phyloP scores from a whole-genome alignment of 306 rosid genomes.

The Acacia melanoxylon region DNA sequence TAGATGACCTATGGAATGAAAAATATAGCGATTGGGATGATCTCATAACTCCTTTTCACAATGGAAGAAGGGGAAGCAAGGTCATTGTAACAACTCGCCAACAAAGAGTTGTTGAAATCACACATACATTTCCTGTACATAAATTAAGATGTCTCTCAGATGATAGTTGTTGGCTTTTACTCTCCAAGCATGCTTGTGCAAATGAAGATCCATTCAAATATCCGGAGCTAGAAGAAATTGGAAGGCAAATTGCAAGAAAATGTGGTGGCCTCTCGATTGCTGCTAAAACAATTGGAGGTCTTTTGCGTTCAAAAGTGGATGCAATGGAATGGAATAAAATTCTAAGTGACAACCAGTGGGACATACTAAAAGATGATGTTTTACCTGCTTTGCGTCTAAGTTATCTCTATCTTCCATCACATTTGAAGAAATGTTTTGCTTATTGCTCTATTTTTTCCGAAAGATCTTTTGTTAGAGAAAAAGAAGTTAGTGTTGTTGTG shows the following conservation, averaged over 20 bases:
- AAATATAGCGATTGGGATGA: conserved; percentile 41
- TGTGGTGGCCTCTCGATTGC: conserved; percentile 54
- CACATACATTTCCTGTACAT: conserved; percentile 37
- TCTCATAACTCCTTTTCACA: conserved; percentile 21
- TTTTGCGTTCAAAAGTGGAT: conserved; percentile 36
- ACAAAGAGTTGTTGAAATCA: conserved; percentile 33
- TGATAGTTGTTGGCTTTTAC: conserved; percentile 44
- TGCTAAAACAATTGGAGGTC: conserved; percentile 42
- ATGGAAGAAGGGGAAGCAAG: conserved; percentile 45
- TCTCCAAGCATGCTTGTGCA: conserved; percentile 41
- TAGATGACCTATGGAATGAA: conserved; percentile 51
- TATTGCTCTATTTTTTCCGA: conserved; percentile 37
- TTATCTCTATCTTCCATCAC: conserved; percentile 29
- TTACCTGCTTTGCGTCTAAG: conserved; percentile 29
- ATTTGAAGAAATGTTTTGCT: conserved; percentile 32
- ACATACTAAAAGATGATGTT: conserved; percentile 35
- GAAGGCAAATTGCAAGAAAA: conserved; percentile 37
- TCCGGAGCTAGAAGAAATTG: conserved; percentile 32
- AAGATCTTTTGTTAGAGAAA: neutral
- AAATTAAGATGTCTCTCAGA: conserved; percentile 25
- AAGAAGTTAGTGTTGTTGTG: conserved; percentile 24
- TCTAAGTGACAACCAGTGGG: conserved; percentile 40
- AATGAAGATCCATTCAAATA: conserved; percentile 1
- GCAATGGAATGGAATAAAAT: conserved; percentile 42
- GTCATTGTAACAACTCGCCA: conserved; percentile 45